Evolutionary conservation across 2,329 filamentous ascomycete genomes (phyloP).

Genomic region (Fonsecaea pedrosoi): DNA sequence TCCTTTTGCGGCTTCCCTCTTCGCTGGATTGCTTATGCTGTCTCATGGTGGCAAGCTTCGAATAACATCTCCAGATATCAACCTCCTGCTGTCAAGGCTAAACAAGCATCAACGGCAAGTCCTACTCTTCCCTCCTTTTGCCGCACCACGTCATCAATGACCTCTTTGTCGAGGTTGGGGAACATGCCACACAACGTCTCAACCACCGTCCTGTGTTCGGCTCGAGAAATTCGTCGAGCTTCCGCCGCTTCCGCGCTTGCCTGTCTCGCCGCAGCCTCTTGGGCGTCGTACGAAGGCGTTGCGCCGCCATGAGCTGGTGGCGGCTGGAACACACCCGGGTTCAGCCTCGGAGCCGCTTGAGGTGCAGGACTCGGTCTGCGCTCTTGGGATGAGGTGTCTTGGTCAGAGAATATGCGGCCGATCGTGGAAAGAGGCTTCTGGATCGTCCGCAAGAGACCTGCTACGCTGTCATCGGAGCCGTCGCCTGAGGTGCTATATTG

Average conservation of each 20-base stretch:
- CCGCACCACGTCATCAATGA: conserved; percentile 96
- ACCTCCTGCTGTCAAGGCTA: conserved; percentile 65
- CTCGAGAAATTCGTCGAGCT: conserved; percentile 78
- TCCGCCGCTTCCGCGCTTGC: conserved; percentile 89
- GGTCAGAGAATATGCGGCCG: conserved; percentile 90
- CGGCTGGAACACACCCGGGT: conserved; percentile 54
- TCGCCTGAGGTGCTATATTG: conserved; percentile 56
- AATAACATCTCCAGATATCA: conserved; percentile 14
- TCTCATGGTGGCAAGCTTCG: background rate
- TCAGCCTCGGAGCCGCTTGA: conserved; percentile 55
- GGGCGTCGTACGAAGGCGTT: conserved; percentile 62
- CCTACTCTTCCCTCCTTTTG: conserved; percentile 93
- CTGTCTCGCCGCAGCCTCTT: conserved; percentile 88
- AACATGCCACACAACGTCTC: conserved; percentile 97
- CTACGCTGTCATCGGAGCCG: conserved; percentile 78
- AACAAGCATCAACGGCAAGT: conserved; percentile 82
- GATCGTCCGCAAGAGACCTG: conserved; percentile 85
- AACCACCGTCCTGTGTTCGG: conserved; percentile 88
- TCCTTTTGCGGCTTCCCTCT: background rate
- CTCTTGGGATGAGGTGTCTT: conserved; percentile 47
- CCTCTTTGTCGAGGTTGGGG: conserved; percentile 87
- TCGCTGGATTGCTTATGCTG: background rate
- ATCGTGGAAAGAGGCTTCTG: conserved; percentile 90
- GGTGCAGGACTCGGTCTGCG: conserved; percentile 38
- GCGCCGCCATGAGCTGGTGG: conserved; percentile 49